Conservation (phyloP, 176 grass and related monocot species). For the Echinochloa phyllopogon region DNA sequence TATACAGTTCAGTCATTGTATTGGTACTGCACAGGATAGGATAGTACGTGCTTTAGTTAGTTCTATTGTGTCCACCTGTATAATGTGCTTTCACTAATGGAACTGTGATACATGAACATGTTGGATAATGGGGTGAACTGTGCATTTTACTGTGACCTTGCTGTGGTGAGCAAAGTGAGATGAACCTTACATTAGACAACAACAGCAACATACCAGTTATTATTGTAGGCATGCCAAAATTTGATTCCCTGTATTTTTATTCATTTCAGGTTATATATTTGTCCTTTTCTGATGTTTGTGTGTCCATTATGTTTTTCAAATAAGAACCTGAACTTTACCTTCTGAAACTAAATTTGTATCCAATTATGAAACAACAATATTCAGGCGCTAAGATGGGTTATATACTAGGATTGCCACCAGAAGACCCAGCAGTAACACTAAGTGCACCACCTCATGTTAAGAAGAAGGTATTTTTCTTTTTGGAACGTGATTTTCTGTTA, state of each 20-base stretch:
- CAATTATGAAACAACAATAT: slow-evolving; percentile 90
- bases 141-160: background rate
- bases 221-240: background rate
- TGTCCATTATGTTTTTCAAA: slow-evolving; percentile 28
- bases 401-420: too few species aligned
- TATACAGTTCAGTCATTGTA: too few species aligned
- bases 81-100: background rate
- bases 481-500: too few species aligned
- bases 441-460: too few species aligned
- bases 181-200: background rate
- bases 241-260: background rate
- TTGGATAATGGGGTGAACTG: background rate
- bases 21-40: background rate
- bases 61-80: background rate
- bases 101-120: background rate
- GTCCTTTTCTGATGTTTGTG: slow-evolving; percentile 33
- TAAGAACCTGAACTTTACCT: slow-evolving; percentile 88
- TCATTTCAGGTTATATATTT: background rate
- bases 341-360: slow-evolving; percentile 85
- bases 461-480: too few species aligned
- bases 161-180: background rate
- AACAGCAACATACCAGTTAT: background rate
- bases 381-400: too few species aligned
- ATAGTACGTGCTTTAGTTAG: background rate
- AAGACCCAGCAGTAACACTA: too few species aligned